Conservation (phyloP, 148 eudicot genomes). For the Rhododendron williamsianum region DNA sequence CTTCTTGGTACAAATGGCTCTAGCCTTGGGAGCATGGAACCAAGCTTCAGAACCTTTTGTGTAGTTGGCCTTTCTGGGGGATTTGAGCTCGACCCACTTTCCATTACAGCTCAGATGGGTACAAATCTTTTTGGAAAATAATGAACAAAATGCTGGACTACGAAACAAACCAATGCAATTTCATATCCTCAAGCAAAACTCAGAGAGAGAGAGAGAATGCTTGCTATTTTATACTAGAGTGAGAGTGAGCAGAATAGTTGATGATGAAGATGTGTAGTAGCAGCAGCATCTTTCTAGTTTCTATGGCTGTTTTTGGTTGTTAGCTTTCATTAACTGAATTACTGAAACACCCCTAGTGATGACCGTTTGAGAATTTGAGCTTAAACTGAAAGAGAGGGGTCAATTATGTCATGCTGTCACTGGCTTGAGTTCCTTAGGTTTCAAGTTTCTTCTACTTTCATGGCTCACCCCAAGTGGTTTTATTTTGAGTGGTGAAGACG, state of each 20-base stretch:
- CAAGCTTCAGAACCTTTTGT: slow-evolving; percentile 30
- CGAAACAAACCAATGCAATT: background rate
- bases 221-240: background rate
- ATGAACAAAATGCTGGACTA: background rate
- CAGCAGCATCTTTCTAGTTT: slow-evolving; percentile 1
- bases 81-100: slow-evolving; percentile 63
- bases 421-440: background rate
- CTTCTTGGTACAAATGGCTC: slow-evolving; percentile 65
- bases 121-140: background rate
- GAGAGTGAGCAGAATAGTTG: slow-evolving; percentile 1
- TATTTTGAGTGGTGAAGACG: background rate
- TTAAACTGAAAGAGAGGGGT: background rate
- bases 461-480: background rate
- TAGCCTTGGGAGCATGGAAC: slow-evolving; percentile 36
- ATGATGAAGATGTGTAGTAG: slow-evolving; percentile 10
- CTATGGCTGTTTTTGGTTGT: background rate
- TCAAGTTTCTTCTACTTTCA: slow-evolving; percentile 3
- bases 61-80: slow-evolving; percentile 26
- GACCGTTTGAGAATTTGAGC: slow-evolving; percentile 11
- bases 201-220: slow-evolving; percentile 9
- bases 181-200: background rate
- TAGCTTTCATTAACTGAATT: background rate
- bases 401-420: background rate
- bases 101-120: slow-evolving; percentile 50
- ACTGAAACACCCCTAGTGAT: slow-evolving; percentile 14